Evolutionary conservation across 2,329 filamentous ascomycete genomes (phyloP).

Genomic region (Ceratocystis lukuohia): DNA sequence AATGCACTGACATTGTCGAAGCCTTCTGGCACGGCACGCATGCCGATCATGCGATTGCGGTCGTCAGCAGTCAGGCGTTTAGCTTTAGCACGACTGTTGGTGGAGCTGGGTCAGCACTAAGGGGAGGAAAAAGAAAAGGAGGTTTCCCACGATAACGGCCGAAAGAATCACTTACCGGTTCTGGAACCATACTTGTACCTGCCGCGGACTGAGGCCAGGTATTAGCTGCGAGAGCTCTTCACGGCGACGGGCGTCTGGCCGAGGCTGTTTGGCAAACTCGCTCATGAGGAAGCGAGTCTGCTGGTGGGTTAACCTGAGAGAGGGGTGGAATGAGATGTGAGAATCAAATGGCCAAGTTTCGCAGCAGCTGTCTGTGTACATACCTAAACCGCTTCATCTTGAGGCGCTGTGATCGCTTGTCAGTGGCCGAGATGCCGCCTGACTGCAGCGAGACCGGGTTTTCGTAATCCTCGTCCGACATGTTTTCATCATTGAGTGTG

Average conservation of each 20-base stretch:
- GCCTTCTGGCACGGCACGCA: conserved; percentile 56
- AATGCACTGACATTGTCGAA: conserved; percentile 58
- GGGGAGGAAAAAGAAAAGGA: neutral
- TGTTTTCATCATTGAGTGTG: conserved; percentile 44
- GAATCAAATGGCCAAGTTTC: neutral
- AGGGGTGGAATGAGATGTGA: neutral
- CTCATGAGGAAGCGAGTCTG: conserved; percentile 97
- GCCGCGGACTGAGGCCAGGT: conserved; percentile 75
- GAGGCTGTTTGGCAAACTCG: conserved; percentile 87
- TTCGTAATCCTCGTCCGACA: conserved; percentile 27
- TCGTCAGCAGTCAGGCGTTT: conserved; percentile 59
- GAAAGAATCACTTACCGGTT: conserved; percentile 54
- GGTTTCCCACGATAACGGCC: neutral
- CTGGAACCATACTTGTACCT: conserved; percentile 98
- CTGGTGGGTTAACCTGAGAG: conserved; percentile 69
- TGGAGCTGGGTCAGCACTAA: neutral
- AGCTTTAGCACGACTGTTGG: conserved; percentile 45
- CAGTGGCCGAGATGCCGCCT: conserved; percentile 34
- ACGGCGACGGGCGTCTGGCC: conserved; percentile 81
- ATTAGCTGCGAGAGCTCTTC: conserved; percentile 82
- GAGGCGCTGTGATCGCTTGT: conserved; percentile 42
- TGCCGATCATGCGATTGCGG: conserved; percentile 57
- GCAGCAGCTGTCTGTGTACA: conserved; percentile 16
- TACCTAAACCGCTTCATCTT: conserved; percentile 75
- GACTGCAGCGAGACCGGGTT: conserved; percentile 29